Evolutionary conservation across 257 asterid genomes (phyloP).

Genomic region (Nicotiana noctiflora): DNA sequence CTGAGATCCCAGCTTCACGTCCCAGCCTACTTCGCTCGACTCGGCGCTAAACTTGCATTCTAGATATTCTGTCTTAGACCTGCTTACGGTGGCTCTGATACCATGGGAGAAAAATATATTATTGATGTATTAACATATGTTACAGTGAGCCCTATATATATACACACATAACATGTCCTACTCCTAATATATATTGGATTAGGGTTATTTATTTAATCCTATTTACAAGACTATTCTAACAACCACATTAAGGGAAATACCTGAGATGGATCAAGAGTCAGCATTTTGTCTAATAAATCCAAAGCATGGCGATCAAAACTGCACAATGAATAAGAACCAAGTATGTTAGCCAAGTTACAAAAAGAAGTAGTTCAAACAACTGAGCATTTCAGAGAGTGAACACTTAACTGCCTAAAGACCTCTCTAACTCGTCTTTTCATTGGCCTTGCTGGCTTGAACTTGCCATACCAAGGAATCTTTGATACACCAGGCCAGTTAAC

Average conservation of each 20-base stretch:
- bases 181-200: too few species aligned
- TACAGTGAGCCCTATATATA: too few species aligned
- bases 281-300: constrained; percentile 87
- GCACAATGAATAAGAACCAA: constrained; percentile 17
- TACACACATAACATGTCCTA: too few species aligned
- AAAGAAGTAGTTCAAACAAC: not conserved
- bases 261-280: constrained; percentile 95
- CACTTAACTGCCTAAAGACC: constrained; percentile 78
- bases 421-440: constrained; percentile 85
- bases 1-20: too few species aligned
- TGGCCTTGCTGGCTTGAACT: constrained; percentile 79
- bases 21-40: too few species aligned
- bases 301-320: constrained; percentile 89
- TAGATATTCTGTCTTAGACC: too few species aligned
- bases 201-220: too few species aligned
- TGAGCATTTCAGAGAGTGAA: constrained; percentile 9
- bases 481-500: constrained; percentile 95
- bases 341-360: not conserved
- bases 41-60: too few species aligned
- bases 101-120: too few species aligned
- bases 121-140: too few species aligned
- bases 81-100: too few species aligned
- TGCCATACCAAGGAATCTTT: constrained; percentile 89
- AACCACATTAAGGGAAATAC: constrained; percentile 33
- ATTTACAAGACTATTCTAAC: too few species aligned